Evolutionary conservation across 805 yeast species (phyloP), one percentile per base, ranked within the genome.

Genomic region (Cyberlindnera petersonii): DNA sequence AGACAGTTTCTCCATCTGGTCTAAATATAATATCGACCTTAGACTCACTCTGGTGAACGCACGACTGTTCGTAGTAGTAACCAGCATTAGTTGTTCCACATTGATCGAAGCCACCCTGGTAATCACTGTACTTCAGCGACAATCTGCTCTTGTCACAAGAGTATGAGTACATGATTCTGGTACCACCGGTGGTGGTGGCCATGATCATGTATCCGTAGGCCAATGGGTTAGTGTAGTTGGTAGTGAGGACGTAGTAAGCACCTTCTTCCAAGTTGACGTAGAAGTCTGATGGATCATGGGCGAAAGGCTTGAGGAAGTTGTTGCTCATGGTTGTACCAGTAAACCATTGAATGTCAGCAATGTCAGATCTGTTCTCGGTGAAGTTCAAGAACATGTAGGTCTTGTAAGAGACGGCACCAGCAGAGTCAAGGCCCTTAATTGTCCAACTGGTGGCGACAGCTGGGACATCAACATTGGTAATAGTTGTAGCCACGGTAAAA

Each of bases 251-350:
- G 28, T 35, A 43, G 31, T 34, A 34, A 11, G 40, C 40, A 44
- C 54, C 54, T 32, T 50, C 42, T 21, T 46, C 21, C 35, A 46
- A 31, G 33, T 50, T 50, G 28, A 50, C 40, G 39, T 42, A 39
- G 14, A 39, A 24, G 8, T 40, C 46, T 22, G 50, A 35, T 3
- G 21, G 42, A 11, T 41, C 36, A 10, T 23, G 9, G 11, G 26
- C 24, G 6, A 4, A 3, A 14, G 26, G 7, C 6, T 15, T 8
- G 11, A 14, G 10, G 11, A 11, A 20, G 5, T n/a, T 4, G 15
- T 30, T 36, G 22, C 5, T 24, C 11, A 16, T 9, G 6, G 29
- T 34, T 2, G 44, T 26, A 4, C 41, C 39, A 1, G 52, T 42
- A 6, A 42, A 16, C 24, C 48, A 27, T 20, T 42, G 40, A 15